Conservation (phyloP, 148 eudicot species). For the Camellia granthamiana region DNA sequence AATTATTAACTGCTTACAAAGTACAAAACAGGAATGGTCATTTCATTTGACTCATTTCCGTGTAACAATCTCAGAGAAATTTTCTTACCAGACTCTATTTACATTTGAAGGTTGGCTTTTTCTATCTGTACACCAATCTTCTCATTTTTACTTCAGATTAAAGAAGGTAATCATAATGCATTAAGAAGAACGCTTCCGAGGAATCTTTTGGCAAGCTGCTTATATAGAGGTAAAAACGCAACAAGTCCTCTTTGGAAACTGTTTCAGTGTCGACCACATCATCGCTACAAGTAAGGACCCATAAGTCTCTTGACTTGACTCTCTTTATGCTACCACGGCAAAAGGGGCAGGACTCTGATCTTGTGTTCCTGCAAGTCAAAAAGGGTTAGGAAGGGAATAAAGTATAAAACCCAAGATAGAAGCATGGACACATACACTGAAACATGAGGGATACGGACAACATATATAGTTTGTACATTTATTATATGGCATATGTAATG, state of each 20-base stretch:
- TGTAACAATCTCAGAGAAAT: slow-evolving; percentile 2
- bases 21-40: neutral
- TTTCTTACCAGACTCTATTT: slow-evolving; percentile 34
- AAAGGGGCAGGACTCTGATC: slow-evolving; percentile 81
- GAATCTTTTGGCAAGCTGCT: slow-evolving; percentile 64
- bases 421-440: no score
- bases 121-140: slow-evolving; percentile 27
- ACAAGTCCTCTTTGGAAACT: slow-evolving; percentile 55
- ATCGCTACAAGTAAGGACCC: slow-evolving; percentile 64
- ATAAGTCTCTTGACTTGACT: slow-evolving; percentile 71
- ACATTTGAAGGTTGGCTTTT: slow-evolving; percentile 39
- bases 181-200: slow-evolving; percentile 45
- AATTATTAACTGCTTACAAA: slow-evolving; percentile 1
- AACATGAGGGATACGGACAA: no score
- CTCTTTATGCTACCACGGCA: slow-evolving; percentile 73
- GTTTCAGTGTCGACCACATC: slow-evolving; percentile 60
- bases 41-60: neutral
- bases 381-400: neutral
- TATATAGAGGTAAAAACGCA: slow-evolving; percentile 57
- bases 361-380: slow-evolving; percentile 53
- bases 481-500: no score
- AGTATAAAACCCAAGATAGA: neutral
- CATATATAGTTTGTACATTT: no score
- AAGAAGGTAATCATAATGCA: slow-evolving; percentile 64
- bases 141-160: slow-evolving; percentile 22